phyloP scores from a whole-genome alignment of 2,329 filamentous ascomycete species.

The Neoarthrinium moseri region DNA sequence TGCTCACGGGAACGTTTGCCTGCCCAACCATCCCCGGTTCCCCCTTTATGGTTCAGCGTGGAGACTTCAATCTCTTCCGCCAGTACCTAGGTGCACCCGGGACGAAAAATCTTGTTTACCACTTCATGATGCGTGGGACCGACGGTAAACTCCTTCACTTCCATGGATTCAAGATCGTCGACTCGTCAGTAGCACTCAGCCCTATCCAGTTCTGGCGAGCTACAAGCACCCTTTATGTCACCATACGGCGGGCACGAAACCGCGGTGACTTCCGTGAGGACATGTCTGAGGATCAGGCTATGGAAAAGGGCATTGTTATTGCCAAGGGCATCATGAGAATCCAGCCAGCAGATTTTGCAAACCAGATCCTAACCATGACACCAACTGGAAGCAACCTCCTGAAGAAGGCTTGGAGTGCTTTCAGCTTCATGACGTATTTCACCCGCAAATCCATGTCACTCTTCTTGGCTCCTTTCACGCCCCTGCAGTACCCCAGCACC shows the following conservation, averaged over 20 bases:
- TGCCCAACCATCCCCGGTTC: conserved; percentile 54
- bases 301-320: conserved; percentile 43
- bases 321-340: conserved; percentile 61
- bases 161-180: conserved; percentile 61
- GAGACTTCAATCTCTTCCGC: conserved; percentile 57
- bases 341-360: conserved; percentile 49
- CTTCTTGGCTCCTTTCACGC: conserved; percentile 53
- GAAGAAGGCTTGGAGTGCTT: conserved; percentile 41
- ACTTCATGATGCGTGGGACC: conserved; percentile 58
- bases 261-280: conserved; percentile 24
- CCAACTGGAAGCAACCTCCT: conserved; percentile 47
- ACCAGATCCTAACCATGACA: conserved; percentile 53
- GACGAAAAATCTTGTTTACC: conserved; percentile 59
- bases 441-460: conserved; percentile 50
- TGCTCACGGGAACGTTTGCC: conserved; percentile 59
- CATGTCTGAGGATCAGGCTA: conserved; percentile 35
- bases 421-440: conserved; percentile 56
- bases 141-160: conserved; percentile 54
- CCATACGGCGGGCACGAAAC: conserved; percentile 42
- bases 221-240: conserved; percentile 62
- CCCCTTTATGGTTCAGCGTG: conserved; percentile 59
- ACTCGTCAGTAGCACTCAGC: conserved; percentile 57
- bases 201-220: conserved; percentile 58
- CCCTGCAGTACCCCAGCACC: conserved; percentile 53
- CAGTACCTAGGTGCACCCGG: conserved; percentile 52